These are phyloP conservation scores for Daedalea quercina DNA, from an alignment of 768 basidiomycete species.

Conservation along the genomic window DNA sequence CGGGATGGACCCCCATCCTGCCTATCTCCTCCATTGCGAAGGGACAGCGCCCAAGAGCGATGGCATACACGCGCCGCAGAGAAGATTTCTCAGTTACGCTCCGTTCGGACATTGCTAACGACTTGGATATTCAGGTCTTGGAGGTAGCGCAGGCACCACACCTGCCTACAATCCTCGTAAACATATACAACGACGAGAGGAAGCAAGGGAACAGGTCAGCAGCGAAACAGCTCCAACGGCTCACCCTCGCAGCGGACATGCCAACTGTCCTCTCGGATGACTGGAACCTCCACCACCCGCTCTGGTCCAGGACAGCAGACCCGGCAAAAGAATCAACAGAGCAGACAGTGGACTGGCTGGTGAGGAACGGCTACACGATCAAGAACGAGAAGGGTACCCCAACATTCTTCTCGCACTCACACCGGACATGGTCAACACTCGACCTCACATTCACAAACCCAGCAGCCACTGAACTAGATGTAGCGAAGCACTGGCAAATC, in stretches of 20 bases:
- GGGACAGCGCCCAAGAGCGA: not conserved
- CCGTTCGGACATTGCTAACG: conserved; percentile 4
- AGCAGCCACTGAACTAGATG: not conserved
- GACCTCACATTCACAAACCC: conserved; percentile 1
- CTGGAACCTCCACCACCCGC: conserved; percentile 8
- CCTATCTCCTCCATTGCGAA: not conserved
- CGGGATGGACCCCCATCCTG: not conserved
- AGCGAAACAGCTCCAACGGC: not conserved
- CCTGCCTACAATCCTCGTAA: not conserved
- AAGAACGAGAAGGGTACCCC: not conserved
- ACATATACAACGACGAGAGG: not conserved
- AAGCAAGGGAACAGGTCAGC: not conserved
- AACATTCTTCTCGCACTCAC: conserved; percentile 1
- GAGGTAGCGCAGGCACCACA: not conserved
- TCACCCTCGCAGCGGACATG: not conserved
- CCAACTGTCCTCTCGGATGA: not conserved
- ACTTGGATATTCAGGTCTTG: conserved; percentile 8
- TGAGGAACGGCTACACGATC: not conserved
- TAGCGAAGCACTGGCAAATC: not conserved
- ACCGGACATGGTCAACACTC: conserved; percentile 1
- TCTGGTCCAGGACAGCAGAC: not conserved
- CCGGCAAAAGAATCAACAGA: not conserved
- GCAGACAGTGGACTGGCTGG: not conserved
- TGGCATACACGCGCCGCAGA: conserved; percentile 1
- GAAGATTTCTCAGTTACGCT: conserved; percentile 8